A percentile compares a stretch with the other conserved stretches of the same genome.
phyloP scores from a whole-genome alignment of 2,329 filamentous ascomycete species.

The Coniochaeta sp. region DNA sequence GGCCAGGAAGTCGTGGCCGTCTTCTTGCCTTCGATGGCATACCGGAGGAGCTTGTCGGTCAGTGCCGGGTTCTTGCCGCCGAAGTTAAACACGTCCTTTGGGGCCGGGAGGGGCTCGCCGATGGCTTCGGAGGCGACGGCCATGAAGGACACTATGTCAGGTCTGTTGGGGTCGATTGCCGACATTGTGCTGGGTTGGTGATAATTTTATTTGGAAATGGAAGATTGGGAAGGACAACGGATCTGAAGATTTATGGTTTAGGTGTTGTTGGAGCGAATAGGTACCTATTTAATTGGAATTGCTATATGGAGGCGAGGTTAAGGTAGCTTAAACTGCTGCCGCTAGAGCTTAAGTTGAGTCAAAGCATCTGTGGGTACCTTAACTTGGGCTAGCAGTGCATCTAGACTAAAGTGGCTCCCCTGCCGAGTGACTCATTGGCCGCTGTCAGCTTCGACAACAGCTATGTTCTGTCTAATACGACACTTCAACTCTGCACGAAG shows the following conservation, averaged over 20 bases:
- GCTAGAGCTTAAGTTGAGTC: not conserved
- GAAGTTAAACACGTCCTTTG: slow-evolving; percentile 20
- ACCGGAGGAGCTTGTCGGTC: slow-evolving; percentile 10
- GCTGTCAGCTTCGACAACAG: too few species aligned
- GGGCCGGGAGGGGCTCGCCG: slow-evolving; percentile 10
- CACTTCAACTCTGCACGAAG: too few species aligned
- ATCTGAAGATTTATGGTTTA: too few species aligned
- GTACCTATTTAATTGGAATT: too few species aligned
- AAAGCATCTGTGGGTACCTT: not conserved
- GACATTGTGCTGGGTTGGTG: slow-evolving; percentile 6
- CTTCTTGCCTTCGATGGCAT: slow-evolving; percentile 17
- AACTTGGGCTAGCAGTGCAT: too few species aligned
- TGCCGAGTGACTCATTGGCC: not conserved
- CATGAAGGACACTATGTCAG: slow-evolving; percentile 19
- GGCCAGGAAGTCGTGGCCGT: slow-evolving; percentile 21
- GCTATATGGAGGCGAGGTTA: too few species aligned
- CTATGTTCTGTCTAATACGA: too few species aligned
- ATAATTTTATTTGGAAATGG: not conserved
- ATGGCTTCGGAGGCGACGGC: slow-evolving; percentile 14
- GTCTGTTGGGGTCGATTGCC: slow-evolving; percentile 6
- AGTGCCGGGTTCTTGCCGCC: slow-evolving; percentile 10
- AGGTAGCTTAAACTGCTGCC: too few species aligned
- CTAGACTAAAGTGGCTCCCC: not conserved
- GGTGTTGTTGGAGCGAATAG: too few species aligned
- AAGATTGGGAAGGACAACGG: not conserved